Conservation (phyloP, 768 basidiomycete species). For the Glaciozyma martinii region DNA sequence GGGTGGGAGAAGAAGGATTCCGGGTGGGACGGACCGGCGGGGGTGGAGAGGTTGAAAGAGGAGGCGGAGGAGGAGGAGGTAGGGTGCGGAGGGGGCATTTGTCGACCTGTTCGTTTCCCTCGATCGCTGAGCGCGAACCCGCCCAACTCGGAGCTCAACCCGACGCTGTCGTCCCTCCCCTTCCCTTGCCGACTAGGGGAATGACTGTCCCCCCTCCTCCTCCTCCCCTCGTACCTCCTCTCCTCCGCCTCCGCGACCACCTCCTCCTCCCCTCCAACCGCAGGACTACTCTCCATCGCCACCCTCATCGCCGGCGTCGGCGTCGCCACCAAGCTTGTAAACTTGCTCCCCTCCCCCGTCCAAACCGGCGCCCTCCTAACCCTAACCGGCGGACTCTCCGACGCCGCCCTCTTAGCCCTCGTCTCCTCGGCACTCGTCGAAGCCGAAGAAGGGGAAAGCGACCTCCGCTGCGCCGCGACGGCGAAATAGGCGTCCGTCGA, state of each 20-base stretch:
- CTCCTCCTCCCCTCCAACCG: slow-evolving; percentile 1
- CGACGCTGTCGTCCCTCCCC: slow-evolving; percentile 11
- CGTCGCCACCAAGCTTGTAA: slow-evolving; percentile 13
- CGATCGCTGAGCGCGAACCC: slow-evolving; percentile 16
- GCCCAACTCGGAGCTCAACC: slow-evolving; percentile 19
- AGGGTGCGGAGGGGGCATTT: not conserved
- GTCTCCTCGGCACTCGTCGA: not conserved
- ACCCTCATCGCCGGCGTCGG: slow-evolving; percentile 17
- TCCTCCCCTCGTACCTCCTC: not conserved
- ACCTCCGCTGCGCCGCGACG: not conserved
- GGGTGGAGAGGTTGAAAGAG: slow-evolving; percentile 9
- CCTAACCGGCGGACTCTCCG: too few species aligned
- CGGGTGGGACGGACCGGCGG: not conserved
- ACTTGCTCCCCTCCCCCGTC: too few species aligned
- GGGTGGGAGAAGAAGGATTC: slow-evolving; percentile 14
- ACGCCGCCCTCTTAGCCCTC: too few species aligned
- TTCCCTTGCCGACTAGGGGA: slow-evolving; percentile 3
- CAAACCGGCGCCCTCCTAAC: too few species aligned
- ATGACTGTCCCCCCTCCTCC: not conserved
- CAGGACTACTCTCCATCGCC: slow-evolving; percentile 18
- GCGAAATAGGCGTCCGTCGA: not conserved
- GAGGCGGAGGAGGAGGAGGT: slow-evolving; percentile 12
- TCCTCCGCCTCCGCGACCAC: not conserved
- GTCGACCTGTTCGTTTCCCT: slow-evolving; percentile 1
- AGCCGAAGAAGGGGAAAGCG: not conserved